phyloP scores from a whole-genome alignment of 2,329 filamentous ascomycete species.

The Clonostachys byssicola region DNA sequence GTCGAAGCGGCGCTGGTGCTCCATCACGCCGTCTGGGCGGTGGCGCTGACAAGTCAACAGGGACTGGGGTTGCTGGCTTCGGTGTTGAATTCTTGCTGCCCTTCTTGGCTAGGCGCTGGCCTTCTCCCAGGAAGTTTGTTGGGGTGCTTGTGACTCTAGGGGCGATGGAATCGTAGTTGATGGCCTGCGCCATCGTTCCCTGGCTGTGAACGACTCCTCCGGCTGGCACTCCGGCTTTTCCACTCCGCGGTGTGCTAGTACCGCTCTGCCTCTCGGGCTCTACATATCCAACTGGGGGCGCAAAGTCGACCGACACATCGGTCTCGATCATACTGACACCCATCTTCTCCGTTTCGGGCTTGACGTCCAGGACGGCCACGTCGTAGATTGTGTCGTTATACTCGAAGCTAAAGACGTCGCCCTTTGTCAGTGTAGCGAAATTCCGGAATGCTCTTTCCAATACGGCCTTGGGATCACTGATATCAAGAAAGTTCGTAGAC shows the following conservation, averaged over 20 bases:
- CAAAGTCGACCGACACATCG: constrained; percentile 94
- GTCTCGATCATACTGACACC: constrained; percentile 95
- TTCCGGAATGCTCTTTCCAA: constrained; percentile 95
- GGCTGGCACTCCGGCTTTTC: constrained; percentile 60
- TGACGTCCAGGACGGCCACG: constrained; percentile 89
- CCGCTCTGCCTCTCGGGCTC: constrained; percentile 77
- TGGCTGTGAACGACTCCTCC: constrained; percentile 78
- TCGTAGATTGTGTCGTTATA: constrained; percentile 96
- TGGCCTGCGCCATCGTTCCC: constrained; percentile 95
- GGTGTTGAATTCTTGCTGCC: constrained; percentile 60
- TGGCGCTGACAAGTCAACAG: constrained; percentile 13
- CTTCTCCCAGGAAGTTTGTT: constrained; percentile 76
- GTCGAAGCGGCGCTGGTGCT: constrained; percentile 78
- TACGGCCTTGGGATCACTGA: constrained; percentile 94
- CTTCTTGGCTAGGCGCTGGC: constrained; percentile 86
- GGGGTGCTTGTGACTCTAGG: constrained; percentile 67
- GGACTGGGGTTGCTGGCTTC: constrained; percentile 69
- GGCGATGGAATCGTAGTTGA: constrained; percentile 91
- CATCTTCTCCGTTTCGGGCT: constrained; percentile 78
- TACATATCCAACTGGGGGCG: constrained; percentile 87
- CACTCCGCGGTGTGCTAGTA: constrained; percentile 79
- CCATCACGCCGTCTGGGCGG: constrained; percentile 51
- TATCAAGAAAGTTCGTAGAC: constrained; percentile 89
- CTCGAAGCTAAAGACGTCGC: constrained; percentile 91
- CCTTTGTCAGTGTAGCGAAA: constrained; percentile 89